phyloP scores from a whole-genome alignment of 2,329 filamentous ascomycete species.

The Cryphonectria japonica region DNA sequence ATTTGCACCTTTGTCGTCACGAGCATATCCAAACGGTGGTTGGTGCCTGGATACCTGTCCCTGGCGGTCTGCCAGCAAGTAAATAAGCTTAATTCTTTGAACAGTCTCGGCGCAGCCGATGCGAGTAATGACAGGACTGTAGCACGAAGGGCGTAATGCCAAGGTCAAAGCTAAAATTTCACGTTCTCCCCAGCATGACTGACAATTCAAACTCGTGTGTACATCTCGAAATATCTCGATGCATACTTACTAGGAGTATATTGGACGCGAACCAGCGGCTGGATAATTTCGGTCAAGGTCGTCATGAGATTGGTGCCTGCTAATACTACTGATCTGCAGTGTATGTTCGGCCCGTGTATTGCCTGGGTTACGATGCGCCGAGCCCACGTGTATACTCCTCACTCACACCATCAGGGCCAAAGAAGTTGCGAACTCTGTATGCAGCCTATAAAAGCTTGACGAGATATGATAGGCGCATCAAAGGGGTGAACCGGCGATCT shows the following conservation, averaged over 20 bases:
- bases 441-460: neutral
- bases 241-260: neutral
- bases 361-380: neutral
- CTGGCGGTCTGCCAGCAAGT: neutral
- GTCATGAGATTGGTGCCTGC: neutral
- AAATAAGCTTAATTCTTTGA: neutral
- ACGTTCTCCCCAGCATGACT: neutral
- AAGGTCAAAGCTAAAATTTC: neutral
- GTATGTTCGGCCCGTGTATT: neutral
- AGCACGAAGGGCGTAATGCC: neutral
- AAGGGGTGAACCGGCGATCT: neutral
- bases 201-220: neutral
- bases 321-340: neutral
- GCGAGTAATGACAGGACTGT: neutral
- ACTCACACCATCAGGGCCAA: neutral
- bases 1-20: neutral
- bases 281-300: neutral
- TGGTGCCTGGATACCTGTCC: neutral
- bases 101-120: neutral
- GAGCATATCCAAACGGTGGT: neutral
- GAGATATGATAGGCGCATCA: neutral
- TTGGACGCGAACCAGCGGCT: neutral
- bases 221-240: neutral
- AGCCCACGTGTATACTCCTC: neutral
- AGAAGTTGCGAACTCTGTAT: neutral